Percentiles rank a stretch among this genome's conserved stretches.
These are phyloP conservation scores for Diaporthe batatas DNA, from an alignment of 2,329 filamentous ascomycete genomes.

Conservation along the genomic window DNA sequence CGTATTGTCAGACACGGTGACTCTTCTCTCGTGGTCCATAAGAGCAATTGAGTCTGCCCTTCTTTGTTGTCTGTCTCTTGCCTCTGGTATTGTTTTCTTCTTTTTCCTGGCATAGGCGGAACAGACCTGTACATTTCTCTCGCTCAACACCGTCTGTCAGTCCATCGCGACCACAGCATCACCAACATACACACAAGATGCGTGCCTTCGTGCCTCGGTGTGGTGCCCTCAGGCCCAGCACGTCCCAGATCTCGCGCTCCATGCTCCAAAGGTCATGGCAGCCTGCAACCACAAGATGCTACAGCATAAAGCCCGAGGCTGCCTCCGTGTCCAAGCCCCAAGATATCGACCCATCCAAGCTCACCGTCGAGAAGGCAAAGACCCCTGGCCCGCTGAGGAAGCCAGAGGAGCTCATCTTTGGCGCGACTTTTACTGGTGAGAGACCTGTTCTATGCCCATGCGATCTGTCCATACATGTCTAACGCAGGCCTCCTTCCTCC, in stretches of 20 bases:
- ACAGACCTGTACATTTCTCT: not conserved
- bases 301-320: slow-evolving; percentile 67
- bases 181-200: slow-evolving; percentile 55
- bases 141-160: not conserved
- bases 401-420: slow-evolving; percentile 88
- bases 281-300: slow-evolving; percentile 52
- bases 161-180: slow-evolving; percentile 4
- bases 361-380: slow-evolving; percentile 80
- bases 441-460: not conserved
- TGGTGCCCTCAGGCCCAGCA: slow-evolving; percentile 52
- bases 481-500: slow-evolving; percentile 34
- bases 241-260: slow-evolving; percentile 50
- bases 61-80: not conserved
- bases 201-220: slow-evolving; percentile 59
- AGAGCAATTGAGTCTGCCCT: not conserved
- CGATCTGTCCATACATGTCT: not conserved
- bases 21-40: not conserved
- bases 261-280: slow-evolving; percentile 50
- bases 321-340: slow-evolving; percentile 67
- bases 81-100: not conserved
- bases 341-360: slow-evolving; percentile 81
- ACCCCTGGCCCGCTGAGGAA: slow-evolving; percentile 81
- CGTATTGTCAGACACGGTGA: slow-evolving; percentile 2
- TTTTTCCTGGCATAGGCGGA: not conserved
- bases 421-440: slow-evolving; percentile 88